Percentiles rank a stretch among this genome's conserved stretches.
These are phyloP conservation scores for Mycena capillaripes DNA, from an alignment of 768 basidiomycete species.

Conservation along the genomic window DNA sequence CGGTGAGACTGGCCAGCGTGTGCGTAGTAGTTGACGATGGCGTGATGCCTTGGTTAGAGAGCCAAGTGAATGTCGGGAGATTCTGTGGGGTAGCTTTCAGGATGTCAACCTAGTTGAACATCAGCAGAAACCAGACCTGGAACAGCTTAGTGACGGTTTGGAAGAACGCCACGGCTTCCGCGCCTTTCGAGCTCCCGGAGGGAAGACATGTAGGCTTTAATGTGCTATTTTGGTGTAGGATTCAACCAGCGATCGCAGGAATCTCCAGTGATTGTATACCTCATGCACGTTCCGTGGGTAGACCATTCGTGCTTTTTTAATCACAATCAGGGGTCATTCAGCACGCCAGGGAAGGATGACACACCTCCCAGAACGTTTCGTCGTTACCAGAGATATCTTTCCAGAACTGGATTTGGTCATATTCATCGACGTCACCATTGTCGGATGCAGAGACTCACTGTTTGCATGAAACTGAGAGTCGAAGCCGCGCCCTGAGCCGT, in stretches of 20 bases:
- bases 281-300: slow-evolving; percentile 56
- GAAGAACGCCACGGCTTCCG: slow-evolving; percentile 62
- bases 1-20: slow-evolving; percentile 54
- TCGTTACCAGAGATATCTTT: slow-evolving; percentile 54
- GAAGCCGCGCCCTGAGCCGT: slow-evolving; percentile 55
- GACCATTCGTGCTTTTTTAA: slow-evolving; percentile 62
- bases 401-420: slow-evolving; percentile 52
- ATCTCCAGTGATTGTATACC: neutral
- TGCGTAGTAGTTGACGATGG: slow-evolving; percentile 61
- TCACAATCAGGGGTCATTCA: slow-evolving; percentile 18
- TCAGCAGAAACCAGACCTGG: slow-evolving; percentile 41
- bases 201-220: slow-evolving; percentile 57
- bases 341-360: slow-evolving; percentile 51
- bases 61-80: slow-evolving; percentile 70
- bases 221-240: slow-evolving; percentile 46
- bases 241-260: neutral
- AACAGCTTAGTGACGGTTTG: slow-evolving; percentile 52
- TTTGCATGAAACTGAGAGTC: slow-evolving; percentile 57
- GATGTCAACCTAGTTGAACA: neutral
- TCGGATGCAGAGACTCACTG: slow-evolving; percentile 9
- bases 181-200: slow-evolving; percentile 25
- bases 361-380: slow-evolving; percentile 64
- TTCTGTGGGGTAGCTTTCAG: slow-evolving; percentile 42
- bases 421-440: neutral
- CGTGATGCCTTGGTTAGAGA: slow-evolving; percentile 66